Base-by-base conservation (phyloP, 1,284 basidiomycete species). In the Hemileia vastatrix region DNA sequence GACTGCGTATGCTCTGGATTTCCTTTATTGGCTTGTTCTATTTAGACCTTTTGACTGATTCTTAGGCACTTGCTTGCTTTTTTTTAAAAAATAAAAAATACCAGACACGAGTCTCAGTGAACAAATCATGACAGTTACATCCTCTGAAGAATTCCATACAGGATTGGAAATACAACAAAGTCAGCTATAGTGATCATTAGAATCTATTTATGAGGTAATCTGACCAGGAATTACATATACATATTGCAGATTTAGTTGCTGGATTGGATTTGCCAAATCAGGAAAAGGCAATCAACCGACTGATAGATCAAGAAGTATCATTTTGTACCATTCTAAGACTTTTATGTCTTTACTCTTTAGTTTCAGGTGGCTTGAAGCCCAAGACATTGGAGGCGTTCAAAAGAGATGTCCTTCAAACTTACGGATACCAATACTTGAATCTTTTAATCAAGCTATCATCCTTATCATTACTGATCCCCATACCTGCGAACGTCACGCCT, bases 161-260 rank as follows among this genome's bases (percentile, higher is more conserved):
- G 86, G 86, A 19, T 80, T 99, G 8, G 94, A 98, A 78, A 88
- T 95, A 18, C 94, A 98, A 74, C 95, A 98, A 76, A 97, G 90
- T 90, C 70, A 68, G 83, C 72, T 9, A 9, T 44, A 18, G 65
- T 36, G 19, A 19, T 24, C 66, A 67, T 51, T 49, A 61, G 27
- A 9, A 27, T 57, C 11, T 51, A 27, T 2, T 27, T 8, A 24
- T 31, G 18, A 15, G 27, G 5, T 54, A 19, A 36, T 18, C 9
- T 2, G 8, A 11, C 21, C 24, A 8, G 18, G 19, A 13, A 49
- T 33, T 48, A 48, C 9, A 48, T 48, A 8, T 6, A 48, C 6
- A 8, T 6, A 48, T 13, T 19, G 5, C 71, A 93, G 90, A 97
- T 76, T 81, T 96, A 27, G 83, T 98, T 13, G 90, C 92, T 0